A percentile compares a stretch with the other conserved stretches of the same genome.
Conservation (phyloP, 2,329 filamentous ascomycete species). For the Massarina eburnea region DNA sequence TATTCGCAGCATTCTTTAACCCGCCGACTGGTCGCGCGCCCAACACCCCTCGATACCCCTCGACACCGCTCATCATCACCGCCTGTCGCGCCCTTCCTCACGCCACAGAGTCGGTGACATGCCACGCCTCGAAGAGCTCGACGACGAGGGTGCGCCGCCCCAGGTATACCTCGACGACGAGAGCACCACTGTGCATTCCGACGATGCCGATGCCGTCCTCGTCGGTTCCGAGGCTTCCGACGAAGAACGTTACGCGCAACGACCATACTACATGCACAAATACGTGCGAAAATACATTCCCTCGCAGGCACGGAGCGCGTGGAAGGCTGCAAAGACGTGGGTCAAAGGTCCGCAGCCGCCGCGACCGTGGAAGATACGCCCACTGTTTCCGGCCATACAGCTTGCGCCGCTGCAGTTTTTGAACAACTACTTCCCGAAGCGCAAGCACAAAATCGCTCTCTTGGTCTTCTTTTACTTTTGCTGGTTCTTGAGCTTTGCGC, state of each 20-base stretch:
- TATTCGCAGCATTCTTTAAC: conserved; percentile 13
- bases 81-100: conserved; percentile 31
- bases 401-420: conserved; percentile 65
- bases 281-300: conserved; percentile 34
- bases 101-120: conserved; percentile 37
- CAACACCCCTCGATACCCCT: conserved; percentile 10
- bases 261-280: conserved; percentile 16
- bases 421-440: conserved; percentile 62
- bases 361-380: conserved; percentile 51
- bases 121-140: conserved; percentile 11
- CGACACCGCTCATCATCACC: neutral
- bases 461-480: conserved; percentile 62
- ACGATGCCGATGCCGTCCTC: conserved; percentile 26
- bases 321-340: conserved; percentile 47
- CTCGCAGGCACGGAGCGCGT: conserved; percentile 58
- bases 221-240: conserved; percentile 37
- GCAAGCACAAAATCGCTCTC: conserved; percentile 60
- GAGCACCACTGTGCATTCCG: conserved; percentile 22
- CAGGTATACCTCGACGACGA: conserved; percentile 38
- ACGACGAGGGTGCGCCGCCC: conserved; percentile 31
- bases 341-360: conserved; percentile 53
- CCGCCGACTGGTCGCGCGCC: conserved; percentile 11
- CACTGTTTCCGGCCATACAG: conserved; percentile 67
- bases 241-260: conserved; percentile 25
- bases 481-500: conserved; percentile 70